Evolutionary conservation across 208 protist genomes (phyloP).

Genomic region (Leishmania turanica): DNA sequence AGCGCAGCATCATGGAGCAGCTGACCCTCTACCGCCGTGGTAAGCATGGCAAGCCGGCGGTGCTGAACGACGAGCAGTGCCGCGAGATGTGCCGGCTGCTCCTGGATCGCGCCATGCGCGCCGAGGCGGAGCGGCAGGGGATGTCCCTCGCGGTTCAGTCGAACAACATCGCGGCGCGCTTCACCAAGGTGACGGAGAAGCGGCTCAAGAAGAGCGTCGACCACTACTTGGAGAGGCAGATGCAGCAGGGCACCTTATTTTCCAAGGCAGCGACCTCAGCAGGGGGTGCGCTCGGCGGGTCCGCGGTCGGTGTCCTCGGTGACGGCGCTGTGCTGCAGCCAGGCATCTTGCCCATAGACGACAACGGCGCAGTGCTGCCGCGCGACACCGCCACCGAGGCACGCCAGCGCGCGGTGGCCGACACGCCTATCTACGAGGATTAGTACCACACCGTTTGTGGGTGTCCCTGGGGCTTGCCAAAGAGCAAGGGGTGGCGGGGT

Average conservation of each 20-base stretch:
- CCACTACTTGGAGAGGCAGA: constrained; percentile 72
- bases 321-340: background rate
- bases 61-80: constrained; percentile 63
- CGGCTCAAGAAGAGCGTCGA: constrained; percentile 78
- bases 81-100: constrained; percentile 54
- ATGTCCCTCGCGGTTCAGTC: constrained; percentile 66
- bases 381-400: constrained; percentile 12
- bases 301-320: background rate
- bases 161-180: constrained; percentile 39
- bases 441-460: constrained; percentile 5
- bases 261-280: background rate
- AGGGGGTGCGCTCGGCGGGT: constrained; percentile 1
- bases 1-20: constrained; percentile 81
- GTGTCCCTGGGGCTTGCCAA: background rate
- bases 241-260: constrained; percentile 20
- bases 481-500: background rate
- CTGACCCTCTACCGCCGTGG: constrained; percentile 75
- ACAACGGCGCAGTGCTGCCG: background rate
- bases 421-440: constrained; percentile 56
- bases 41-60: constrained; percentile 46
- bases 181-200: constrained; percentile 61
- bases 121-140: constrained; percentile 56
- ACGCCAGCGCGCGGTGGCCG: constrained; percentile 31
- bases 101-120: constrained; percentile 70
- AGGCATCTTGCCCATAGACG: background rate